phyloP scores from a whole-genome alignment of 106 monocot species.

The Vanilla planifolia region DNA sequence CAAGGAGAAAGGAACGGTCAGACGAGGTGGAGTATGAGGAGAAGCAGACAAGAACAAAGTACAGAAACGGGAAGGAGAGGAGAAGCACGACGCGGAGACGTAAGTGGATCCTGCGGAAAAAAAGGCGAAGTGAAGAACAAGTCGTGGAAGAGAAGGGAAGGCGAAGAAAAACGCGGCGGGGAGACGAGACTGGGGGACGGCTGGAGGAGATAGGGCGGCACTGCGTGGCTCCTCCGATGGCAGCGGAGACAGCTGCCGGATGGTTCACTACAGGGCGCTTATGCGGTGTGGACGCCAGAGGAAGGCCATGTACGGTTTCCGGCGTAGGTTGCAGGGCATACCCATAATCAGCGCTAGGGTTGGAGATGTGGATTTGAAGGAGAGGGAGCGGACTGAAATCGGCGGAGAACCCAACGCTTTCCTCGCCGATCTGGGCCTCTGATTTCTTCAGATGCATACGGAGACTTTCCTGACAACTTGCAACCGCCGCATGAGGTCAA shows the following conservation, averaged over 20 bases:
- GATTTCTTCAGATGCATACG: conserved; percentile 29
- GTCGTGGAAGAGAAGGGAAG: conserved; percentile 6
- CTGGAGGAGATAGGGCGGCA: not conserved
- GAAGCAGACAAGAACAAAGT: conserved; percentile 25
- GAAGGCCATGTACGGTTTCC: conserved; percentile 8
- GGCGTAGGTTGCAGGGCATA: not conserved
- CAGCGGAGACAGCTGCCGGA: not conserved
- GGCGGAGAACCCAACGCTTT: conserved; percentile 27
- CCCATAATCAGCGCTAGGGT: conserved; percentile 10
- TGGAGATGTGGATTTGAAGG: conserved; percentile 22
- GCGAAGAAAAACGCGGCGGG: not conserved
- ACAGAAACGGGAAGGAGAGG: conserved; percentile 34
- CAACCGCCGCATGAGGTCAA: not conserved
- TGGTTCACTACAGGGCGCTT: conserved; percentile 21
- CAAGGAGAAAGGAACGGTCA: conserved; percentile 30
- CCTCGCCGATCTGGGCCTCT: conserved; percentile 28
- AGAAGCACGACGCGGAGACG: conserved; percentile 46
- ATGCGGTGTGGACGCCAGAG: conserved; percentile 16
- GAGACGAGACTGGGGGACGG: not conserved
- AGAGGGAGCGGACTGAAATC: conserved; percentile 20
- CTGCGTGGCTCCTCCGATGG: not conserved
- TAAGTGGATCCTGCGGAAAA: conserved; percentile 48
- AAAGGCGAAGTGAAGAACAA: conserved; percentile 8
- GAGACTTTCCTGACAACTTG: not conserved
- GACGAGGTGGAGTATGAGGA: conserved; percentile 8